Evolutionary conservation across 345 rosid genomes (phyloP).

Genomic region (Euclidium syriacum): DNA sequence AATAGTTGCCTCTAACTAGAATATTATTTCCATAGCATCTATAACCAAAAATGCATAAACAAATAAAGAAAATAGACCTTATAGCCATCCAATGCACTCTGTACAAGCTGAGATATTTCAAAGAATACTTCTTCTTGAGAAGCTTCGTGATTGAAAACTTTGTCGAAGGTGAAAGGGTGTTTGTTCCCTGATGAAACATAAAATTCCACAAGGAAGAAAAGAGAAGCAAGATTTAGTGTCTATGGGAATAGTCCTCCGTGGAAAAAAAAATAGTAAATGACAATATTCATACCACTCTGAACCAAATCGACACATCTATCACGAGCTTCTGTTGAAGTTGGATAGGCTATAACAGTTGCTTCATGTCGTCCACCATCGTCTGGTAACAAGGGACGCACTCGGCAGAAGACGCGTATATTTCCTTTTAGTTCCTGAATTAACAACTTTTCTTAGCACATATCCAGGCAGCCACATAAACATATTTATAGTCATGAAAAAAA

Average conservation of each 20-base stretch:
- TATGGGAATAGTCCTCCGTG: neutral
- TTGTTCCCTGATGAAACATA: slow-evolving; percentile 46
- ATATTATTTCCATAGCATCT: neutral
- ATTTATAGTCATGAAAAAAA: neutral
- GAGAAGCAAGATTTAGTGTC: neutral
- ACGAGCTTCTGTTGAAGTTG: slow-evolving; percentile 49
- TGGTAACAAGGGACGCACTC: slow-evolving; percentile 71
- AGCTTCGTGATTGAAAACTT: slow-evolving; percentile 70
- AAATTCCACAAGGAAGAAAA: neutral
- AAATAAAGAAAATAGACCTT: slow-evolving; percentile 39
- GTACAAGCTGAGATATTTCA: slow-evolving; percentile 76
- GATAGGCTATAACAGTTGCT: slow-evolving; percentile 45
- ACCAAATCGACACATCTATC: slow-evolving; percentile 65
- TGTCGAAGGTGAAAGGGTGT: slow-evolving; percentile 71
- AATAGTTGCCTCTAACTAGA: neutral
- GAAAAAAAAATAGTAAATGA: no score
- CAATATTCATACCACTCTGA: slow-evolving; percentile 46
- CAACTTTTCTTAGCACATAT: neutral
- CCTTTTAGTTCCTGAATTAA: slow-evolving; percentile 69
- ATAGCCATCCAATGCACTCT: no score
- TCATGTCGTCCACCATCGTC: slow-evolving; percentile 57
- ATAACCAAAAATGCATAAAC: neutral
- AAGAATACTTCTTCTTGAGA: slow-evolving; percentile 68
- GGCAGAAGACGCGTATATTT: slow-evolving; percentile 77
- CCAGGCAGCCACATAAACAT: neutral